Percentiles rank a stretch among this genome's conserved stretches.
phyloP scores from a whole-genome alignment of 768 basidiomycete species.

The Saitozyma podzolica region DNA sequence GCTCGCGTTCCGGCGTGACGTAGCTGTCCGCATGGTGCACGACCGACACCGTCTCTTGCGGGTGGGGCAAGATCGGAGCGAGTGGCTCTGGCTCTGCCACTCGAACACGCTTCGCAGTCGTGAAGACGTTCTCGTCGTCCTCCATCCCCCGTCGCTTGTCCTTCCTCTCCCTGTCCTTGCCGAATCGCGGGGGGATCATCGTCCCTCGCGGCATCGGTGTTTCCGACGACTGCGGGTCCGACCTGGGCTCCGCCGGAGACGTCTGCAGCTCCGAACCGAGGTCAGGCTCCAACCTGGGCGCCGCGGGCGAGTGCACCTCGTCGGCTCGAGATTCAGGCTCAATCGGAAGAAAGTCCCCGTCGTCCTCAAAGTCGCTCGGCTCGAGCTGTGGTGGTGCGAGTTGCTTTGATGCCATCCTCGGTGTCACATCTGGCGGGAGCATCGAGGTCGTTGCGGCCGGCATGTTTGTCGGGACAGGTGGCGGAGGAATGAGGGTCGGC shows the following conservation, averaged over 20 bases:
- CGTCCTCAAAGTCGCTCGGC: constrained; percentile 22
- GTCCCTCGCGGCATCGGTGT: constrained; percentile 8
- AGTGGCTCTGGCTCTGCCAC: constrained; percentile 31
- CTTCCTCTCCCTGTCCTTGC: constrained; percentile 17
- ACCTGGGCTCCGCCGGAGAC: too few species aligned
- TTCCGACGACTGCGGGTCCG: too few species aligned
- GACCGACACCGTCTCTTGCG: constrained; percentile 27
- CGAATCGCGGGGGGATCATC: constrained; percentile 38
- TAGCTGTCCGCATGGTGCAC: constrained; percentile 20
- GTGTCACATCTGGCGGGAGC: not conserved
- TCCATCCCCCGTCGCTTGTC: constrained; percentile 12
- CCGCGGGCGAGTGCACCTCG: not conserved
- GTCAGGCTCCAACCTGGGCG: not conserved
- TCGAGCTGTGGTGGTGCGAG: constrained; percentile 12
- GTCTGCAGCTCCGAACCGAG: too few species aligned
- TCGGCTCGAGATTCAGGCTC: not conserved
- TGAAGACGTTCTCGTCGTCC: constrained; percentile 40
- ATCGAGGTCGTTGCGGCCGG: not conserved
- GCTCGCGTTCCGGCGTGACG: constrained; percentile 40
- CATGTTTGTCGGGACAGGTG: not conserved
- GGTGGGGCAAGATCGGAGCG: constrained; percentile 22
- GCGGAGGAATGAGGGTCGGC: not conserved
- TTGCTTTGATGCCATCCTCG: too few species aligned
- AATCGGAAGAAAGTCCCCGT: constrained; percentile 33
- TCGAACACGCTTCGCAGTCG: constrained; percentile 19